A percentile compares a stretch with the other conserved stretches of the same genome.
Conservation (phyloP, 495 filamentous ascomycete genomes). For the Friedmanniomyces simplex region DNA sequence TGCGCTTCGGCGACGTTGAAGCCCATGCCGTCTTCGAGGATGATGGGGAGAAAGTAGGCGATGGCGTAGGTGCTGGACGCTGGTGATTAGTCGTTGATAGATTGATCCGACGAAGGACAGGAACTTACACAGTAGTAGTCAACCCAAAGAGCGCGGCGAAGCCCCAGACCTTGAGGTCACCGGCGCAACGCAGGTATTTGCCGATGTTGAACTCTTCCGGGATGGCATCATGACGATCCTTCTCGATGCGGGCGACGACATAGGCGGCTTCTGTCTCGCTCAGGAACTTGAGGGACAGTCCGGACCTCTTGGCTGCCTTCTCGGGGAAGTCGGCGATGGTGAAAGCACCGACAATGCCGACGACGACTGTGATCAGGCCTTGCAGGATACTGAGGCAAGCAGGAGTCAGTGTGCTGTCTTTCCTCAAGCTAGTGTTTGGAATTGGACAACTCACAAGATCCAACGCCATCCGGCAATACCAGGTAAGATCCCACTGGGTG, state of each 20-base stretch:
- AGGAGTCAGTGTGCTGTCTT: background rate
- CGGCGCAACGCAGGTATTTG: constrained; percentile 39
- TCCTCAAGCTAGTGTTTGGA: too few relatives aligned
- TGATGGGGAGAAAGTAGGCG: constrained; percentile 59
- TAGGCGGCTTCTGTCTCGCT: constrained; percentile 37
- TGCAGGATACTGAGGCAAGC: constrained; percentile 17
- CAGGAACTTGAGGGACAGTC: constrained; percentile 11
- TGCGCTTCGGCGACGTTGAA: constrained; percentile 47
- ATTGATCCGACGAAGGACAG: background rate
- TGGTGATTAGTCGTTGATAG: background rate
- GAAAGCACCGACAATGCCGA: constrained; percentile 8
- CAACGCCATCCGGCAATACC: constrained; percentile 20
- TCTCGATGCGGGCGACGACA: constrained; percentile 47
- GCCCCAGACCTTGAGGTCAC: constrained; percentile 52
- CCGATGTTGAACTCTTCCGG: constrained; percentile 40
- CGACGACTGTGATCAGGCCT: constrained; percentile 16
- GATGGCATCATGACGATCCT: constrained; percentile 45
- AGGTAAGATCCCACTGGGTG: constrained; percentile 1
- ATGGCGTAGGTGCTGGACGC: constrained; percentile 44
- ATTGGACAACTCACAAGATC: constrained; percentile 9
- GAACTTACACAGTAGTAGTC: constrained; percentile 39
- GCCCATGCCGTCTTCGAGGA: constrained; percentile 47
- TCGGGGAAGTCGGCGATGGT: constrained; percentile 20
- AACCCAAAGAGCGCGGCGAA: constrained; percentile 51
- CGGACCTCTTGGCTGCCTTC: constrained; percentile 1